Conservation (phyloP, 768 basidiomycete genomes). For the Cystobasidium ongulense region DNA sequence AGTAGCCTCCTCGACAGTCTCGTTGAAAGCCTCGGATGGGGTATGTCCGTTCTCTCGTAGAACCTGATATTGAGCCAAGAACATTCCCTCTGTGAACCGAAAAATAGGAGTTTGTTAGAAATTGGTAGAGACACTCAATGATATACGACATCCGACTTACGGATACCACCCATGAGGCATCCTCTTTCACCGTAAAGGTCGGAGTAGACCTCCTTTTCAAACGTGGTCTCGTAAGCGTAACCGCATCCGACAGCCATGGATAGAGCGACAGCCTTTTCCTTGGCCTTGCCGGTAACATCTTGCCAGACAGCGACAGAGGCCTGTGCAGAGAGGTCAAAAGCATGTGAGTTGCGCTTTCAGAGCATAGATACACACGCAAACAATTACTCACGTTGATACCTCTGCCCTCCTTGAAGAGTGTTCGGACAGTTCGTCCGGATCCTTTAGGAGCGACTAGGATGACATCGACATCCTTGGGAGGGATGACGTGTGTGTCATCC, state of each 20-base stretch:
- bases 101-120: neutral
- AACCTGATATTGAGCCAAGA: conserved; percentile 97
- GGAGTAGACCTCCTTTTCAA: conserved; percentile 99
- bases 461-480: conserved; percentile 89
- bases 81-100: conserved; percentile 69
- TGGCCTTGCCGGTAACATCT: conserved; percentile 94
- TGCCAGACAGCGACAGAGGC: conserved; percentile 90
- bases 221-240: conserved; percentile 98
- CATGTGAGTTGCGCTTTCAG: neutral
- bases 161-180: conserved; percentile 52
- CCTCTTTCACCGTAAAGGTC: conserved; percentile 99
- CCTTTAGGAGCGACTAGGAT: conserved; percentile 99
- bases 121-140: neutral
- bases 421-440: conserved; percentile 95
- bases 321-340: conserved; percentile 41
- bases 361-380: conserved; percentile 83
- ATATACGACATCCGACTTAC: conserved; percentile 52
- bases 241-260: conserved; percentile 93
- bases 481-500: conserved; percentile 87
- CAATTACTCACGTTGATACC: conserved; percentile 87
- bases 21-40: conserved; percentile 98
- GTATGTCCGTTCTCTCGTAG: conserved; percentile 92
- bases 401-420: conserved; percentile 98
- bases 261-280: conserved; percentile 90
- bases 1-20: conserved; percentile 99